A percentile compares a stretch with the other conserved stretches of the same genome.
phyloP scores from a whole-genome alignment of 1,284 basidiomycete genomes.

The Leccinum subrobustum region DNA sequence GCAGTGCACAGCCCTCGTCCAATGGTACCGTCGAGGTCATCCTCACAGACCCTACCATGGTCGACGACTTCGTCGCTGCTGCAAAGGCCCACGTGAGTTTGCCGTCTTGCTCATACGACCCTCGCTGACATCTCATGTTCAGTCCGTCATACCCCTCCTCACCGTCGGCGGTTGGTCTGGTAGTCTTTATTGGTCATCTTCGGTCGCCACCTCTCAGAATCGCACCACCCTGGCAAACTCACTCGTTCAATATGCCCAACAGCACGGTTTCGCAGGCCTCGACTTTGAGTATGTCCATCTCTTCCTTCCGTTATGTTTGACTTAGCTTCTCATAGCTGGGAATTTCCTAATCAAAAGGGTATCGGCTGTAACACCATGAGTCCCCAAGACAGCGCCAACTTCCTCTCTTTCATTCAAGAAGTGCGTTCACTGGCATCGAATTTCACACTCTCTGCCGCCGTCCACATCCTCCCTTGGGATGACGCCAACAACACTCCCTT shows the following conservation, averaged over 20 bases:
- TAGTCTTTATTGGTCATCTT: slow-evolving; percentile 73
- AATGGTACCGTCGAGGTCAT: slow-evolving; percentile 40
- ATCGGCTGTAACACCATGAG: slow-evolving; percentile 72
- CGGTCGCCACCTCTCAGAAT: slow-evolving; percentile 59
- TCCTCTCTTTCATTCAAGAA: slow-evolving; percentile 73
- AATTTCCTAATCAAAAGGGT: slow-evolving; percentile 74
- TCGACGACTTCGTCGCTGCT: slow-evolving; percentile 41
- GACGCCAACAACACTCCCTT: slow-evolving; percentile 57
- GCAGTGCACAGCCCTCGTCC: slow-evolving; percentile 47
- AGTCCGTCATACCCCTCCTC: slow-evolving; percentile 70
- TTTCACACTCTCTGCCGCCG: slow-evolving; percentile 74
- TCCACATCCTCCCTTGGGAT: slow-evolving; percentile 66
- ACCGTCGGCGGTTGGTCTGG: slow-evolving; percentile 91
- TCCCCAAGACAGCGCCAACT: slow-evolving; percentile 66
- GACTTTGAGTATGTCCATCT: slow-evolving; percentile 72
- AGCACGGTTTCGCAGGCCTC: slow-evolving; percentile 77
- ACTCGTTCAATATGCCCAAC: slow-evolving; percentile 55
- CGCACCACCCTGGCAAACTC: slow-evolving; percentile 69
- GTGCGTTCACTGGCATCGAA: slow-evolving; percentile 61
- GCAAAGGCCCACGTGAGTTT: slow-evolving; percentile 54
- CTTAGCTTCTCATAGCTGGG: slow-evolving; percentile 62
- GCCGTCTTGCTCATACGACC: not conserved
- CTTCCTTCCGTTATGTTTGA: not conserved
- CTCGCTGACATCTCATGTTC: not conserved
- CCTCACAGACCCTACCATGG: slow-evolving; percentile 23